phyloP scores from a whole-genome alignment of 2,329 filamentous ascomycete species.

The Fusarium ambrosium region DNA sequence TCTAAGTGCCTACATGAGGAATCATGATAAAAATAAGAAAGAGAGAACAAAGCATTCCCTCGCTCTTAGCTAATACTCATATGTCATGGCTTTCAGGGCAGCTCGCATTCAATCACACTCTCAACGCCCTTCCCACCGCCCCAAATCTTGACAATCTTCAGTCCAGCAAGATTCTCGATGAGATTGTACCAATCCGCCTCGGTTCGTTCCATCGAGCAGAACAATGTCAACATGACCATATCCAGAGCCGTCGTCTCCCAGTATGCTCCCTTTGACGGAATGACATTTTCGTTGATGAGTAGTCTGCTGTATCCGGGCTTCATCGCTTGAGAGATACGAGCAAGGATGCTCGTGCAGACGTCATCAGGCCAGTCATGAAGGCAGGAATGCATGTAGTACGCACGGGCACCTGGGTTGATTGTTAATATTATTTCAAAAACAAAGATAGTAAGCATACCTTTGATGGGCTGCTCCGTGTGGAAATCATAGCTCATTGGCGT shows the following conservation, averaged over 20 bases:
- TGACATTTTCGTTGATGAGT: neutral
- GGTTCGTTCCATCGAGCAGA: slow-evolving; percentile 36
- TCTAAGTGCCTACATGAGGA: neutral
- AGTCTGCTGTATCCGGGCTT: neutral
- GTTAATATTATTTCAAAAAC: neutral
- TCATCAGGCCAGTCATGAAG: neutral
- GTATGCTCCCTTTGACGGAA: neutral
- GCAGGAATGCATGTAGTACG: neutral
- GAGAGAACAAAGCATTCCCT: neutral
- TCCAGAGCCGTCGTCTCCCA: neutral
- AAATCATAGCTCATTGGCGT: neutral
- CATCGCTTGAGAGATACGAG: neutral
- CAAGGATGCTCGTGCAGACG: neutral
- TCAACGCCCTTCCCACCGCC: slow-evolving; percentile 22
- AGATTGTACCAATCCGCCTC: slow-evolving; percentile 33
- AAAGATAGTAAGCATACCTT: neutral
- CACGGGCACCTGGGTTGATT: neutral
- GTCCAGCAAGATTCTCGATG: slow-evolving; percentile 19
- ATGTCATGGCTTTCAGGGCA: neutral
- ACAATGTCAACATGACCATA: neutral
- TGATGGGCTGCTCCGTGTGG: neutral
- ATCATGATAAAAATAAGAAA: neutral
- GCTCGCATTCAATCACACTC: slow-evolving; percentile 41
- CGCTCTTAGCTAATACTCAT: too few relatives aligned
- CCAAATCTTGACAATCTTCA: slow-evolving; percentile 41